Percentiles rank a stretch among this genome's conserved stretches.
Conservation (phyloP, 805 yeast genomes). For the Cyberlindnera sargentensis region DNA sequence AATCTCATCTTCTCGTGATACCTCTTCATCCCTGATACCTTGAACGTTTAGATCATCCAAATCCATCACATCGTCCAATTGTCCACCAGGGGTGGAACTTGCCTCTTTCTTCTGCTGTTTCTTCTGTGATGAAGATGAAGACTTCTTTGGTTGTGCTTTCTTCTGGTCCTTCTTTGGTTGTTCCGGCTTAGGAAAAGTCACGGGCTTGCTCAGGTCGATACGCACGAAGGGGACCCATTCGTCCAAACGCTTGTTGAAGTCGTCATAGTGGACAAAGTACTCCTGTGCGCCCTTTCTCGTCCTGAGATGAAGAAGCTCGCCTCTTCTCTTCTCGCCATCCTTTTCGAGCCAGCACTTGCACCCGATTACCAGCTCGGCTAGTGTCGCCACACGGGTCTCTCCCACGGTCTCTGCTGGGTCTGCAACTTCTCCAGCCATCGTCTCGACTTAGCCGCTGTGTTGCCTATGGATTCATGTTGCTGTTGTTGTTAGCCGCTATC, state of each 20-base stretch:
- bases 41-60: slow-evolving; percentile 80
- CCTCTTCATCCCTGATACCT: slow-evolving; percentile 63
- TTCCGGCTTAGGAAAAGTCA: slow-evolving; percentile 63
- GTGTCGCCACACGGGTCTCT: slow-evolving; percentile 21
- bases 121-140: slow-evolving; percentile 13
- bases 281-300: slow-evolving; percentile 67
- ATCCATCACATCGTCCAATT: slow-evolving; percentile 61
- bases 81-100: slow-evolving; percentile 15
- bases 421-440: slow-evolving; percentile 16
- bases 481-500: too few relatives aligned
- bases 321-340: slow-evolving; percentile 71
- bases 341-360: slow-evolving; percentile 78
- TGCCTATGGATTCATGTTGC: too few relatives aligned
- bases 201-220: slow-evolving; percentile 63
- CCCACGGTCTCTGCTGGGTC: slow-evolving; percentile 18
- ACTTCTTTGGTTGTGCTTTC: slow-evolving; percentile 1
- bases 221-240: slow-evolving; percentile 82
- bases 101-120: slow-evolving; percentile 25
- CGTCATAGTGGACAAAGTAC: slow-evolving; percentile 90
- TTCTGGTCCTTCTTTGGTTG: slow-evolving; percentile 18
- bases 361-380: slow-evolving; percentile 59
- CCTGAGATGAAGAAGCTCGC: slow-evolving; percentile 79
- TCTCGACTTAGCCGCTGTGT: background rate
- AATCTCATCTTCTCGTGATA: slow-evolving; percentile 85
- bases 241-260: slow-evolving; percentile 92